phyloP scores from a whole-genome alignment of 192 early-diverging fungal genomes.

The Coemansia sp. region DNA sequence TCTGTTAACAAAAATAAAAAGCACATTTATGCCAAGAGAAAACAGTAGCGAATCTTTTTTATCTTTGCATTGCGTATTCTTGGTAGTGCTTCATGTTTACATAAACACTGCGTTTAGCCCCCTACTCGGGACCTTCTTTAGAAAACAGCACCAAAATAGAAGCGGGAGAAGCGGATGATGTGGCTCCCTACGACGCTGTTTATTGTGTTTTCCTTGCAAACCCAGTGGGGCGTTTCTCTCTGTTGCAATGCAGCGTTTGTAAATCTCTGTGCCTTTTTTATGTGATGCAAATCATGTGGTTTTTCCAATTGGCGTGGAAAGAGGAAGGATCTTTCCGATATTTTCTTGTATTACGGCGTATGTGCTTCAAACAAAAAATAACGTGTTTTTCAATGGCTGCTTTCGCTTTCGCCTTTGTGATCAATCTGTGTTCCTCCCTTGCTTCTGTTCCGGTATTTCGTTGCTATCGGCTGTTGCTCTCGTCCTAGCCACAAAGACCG shows the following conservation, averaged over 20 bases:
- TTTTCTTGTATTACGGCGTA: neutral
- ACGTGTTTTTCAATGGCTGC: neutral
- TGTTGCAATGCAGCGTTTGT: neutral
- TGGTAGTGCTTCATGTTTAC: neutral
- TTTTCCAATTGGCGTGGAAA: neutral
- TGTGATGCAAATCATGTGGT: neutral
- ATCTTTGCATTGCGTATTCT: neutral
- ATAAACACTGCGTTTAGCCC: neutral
- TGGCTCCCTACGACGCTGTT: neutral
- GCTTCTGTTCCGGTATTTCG: neutral
- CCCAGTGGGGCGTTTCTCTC: too few species aligned
- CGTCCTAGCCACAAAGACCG: neutral
- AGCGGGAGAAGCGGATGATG: neutral
- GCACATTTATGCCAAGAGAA: neutral
- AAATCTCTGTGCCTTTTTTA: neutral
- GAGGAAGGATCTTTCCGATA: neutral
- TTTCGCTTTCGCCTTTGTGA: neutral
- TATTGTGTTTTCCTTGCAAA: too few species aligned
- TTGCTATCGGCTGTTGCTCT: neutral
- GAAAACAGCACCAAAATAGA: too few species aligned
- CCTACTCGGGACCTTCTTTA: neutral
- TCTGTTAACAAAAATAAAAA: neutral
- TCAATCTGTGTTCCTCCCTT: neutral
- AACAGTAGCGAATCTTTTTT: neutral
- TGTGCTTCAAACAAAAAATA: neutral